A percentile compares a stretch with the other conserved stretches of the same genome.
These are phyloP conservation scores for Neofusicoccum ribis DNA, from an alignment of 2,329 filamentous ascomycete genomes.

Conservation along the genomic window DNA sequence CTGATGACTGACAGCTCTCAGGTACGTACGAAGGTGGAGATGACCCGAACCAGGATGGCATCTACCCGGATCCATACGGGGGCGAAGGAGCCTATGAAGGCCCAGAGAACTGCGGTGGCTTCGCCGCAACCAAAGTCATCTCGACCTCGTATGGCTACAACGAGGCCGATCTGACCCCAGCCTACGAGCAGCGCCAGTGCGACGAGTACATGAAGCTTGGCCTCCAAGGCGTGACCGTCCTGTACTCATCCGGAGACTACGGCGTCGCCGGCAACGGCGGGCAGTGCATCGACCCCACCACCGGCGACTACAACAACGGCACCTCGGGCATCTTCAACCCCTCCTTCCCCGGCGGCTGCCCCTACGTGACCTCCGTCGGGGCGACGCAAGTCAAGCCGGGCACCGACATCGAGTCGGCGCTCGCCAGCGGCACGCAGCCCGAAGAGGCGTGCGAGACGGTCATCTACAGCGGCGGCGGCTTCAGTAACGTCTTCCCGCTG, in stretches of 20 bases:
- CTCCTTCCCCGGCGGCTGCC: constrained; percentile 29
- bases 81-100: constrained; percentile 49
- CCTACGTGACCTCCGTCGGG: constrained; percentile 33
- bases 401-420: background rate
- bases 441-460: background rate
- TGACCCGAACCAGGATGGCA: constrained; percentile 47
- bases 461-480: constrained; percentile 4
- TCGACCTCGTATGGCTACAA: constrained; percentile 58
- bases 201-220: constrained; percentile 40
- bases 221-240: constrained; percentile 50
- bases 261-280: constrained; percentile 37
- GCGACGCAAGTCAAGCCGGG: constrained; percentile 20
- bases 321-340: constrained; percentile 25
- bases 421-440: background rate
- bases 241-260: constrained; percentile 51
- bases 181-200: constrained; percentile 49
- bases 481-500: background rate
- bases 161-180: constrained; percentile 54
- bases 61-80: constrained; percentile 49
- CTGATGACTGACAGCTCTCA: background rate
- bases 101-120: constrained; percentile 46
- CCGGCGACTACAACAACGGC: background rate
- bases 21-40: constrained; percentile 22
- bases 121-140: constrained; percentile 50
- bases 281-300: background rate